These are phyloP conservation scores for Starmerella asiatica DNA, from an alignment of 805 yeast genomes.

Conservation along the genomic window DNA sequence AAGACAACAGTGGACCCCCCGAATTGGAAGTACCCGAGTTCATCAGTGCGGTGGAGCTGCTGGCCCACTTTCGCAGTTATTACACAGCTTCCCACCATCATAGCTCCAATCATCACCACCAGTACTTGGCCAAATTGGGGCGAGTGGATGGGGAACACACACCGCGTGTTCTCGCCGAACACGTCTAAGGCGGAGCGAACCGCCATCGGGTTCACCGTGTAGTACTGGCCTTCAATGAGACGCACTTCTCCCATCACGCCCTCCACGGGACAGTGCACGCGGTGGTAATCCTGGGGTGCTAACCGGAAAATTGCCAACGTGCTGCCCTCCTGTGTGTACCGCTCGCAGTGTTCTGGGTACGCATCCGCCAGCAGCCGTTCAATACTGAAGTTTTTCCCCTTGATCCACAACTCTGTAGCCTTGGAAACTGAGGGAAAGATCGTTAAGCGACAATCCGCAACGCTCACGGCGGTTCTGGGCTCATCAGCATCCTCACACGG, in stretches of 20 bases:
- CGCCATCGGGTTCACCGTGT: constrained; percentile 97
- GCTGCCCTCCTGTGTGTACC: constrained; percentile 40
- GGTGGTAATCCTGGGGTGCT: constrained; percentile 95
- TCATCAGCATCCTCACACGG: constrained; percentile 46
- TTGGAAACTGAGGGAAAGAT: constrained; percentile 44
- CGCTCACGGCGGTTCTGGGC: constrained; percentile 45
- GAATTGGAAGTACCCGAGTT: constrained; percentile 86
- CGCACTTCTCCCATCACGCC: constrained; percentile 57
- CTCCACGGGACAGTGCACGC: constrained; percentile 79
- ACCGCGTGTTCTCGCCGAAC: constrained; percentile 80
- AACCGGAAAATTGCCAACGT: constrained; percentile 62
- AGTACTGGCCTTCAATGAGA: constrained; percentile 76
- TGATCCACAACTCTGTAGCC: constrained; percentile 79
- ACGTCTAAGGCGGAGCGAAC: constrained; percentile 77
- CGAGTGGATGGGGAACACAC: constrained; percentile 62
- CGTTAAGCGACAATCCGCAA: constrained; percentile 81
- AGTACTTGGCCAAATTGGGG: constrained; percentile 64
- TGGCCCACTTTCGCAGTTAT: constrained; percentile 54
- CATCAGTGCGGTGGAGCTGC: constrained; percentile 53
- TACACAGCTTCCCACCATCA: constrained; percentile 94
- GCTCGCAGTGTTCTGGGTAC: constrained; percentile 27
- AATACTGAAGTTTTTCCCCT: constrained; percentile 64
- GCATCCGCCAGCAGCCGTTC: constrained; percentile 41
- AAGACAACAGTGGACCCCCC: constrained; percentile 84
- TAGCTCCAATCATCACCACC: constrained; percentile 82